Base-by-base conservation (phyloP, 2,329 filamentous ascomycete genomes). In the Diaporthe humulicola region DNA sequence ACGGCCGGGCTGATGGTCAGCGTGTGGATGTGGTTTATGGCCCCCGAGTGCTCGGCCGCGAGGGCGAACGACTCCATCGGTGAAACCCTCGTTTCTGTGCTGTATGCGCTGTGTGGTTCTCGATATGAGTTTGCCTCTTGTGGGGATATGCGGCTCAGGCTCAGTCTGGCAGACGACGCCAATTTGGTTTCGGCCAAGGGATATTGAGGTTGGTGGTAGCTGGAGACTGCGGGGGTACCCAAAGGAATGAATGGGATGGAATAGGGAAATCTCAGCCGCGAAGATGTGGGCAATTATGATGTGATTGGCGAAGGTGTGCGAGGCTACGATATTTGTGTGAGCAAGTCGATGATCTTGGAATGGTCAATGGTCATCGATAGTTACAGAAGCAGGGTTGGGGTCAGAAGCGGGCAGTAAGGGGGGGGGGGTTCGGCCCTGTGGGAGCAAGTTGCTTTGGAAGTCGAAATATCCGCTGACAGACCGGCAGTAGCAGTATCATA, bases 61-160 rank as follows among this genome's bases (percentile, higher is more conserved):
- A 84, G 75, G 38, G 80, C 78, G 73, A 84, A 84, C 4, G 81
- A 81, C 74, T 84, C 82, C 82, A 84, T 84, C 6, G 40, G 25
- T 28, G 25, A 4, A 30, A 5, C 8, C 9, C 17, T 52, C 19
- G 28, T 54, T 33, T 28, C 14, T 17, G 30, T 17, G 33, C n/a
- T 17, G 30, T 19, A n/a, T 52, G 70, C 8, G 48, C n/a, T 33
- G 33, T 69, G 33, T 15, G 33, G 19, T 40, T 40, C 9, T n/a
- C 7, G 2, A n/a, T 40, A 25, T 40, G n/a, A 12, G 64, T 4
- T 17, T 69, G 64, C 33, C 14, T 38, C 64, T 30, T 40, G 7
- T 3, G 15, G 4, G 15, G 10, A 14, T n/a, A 15, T 33, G 28
- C 5, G 19, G 28, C 12, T 48, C 25, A n/a, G 8, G 61, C 28